phyloP scores from a whole-genome alignment of 495 filamentous ascomycete species.

The Sordaria brevicollis region DNA sequence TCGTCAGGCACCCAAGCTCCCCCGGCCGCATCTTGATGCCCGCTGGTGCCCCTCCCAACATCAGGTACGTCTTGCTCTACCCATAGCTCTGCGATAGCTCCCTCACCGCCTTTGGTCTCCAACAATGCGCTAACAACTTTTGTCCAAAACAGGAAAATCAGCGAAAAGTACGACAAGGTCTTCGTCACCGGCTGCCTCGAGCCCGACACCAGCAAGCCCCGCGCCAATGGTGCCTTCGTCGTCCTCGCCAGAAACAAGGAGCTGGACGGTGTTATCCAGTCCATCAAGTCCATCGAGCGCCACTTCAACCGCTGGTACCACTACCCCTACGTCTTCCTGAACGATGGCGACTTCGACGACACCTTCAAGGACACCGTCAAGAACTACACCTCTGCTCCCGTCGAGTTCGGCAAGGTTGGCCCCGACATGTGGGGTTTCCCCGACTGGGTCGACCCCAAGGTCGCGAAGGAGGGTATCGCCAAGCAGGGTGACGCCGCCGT shows the following conservation, averaged over 20 bases:
- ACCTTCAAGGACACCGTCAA: constrained; percentile 79
- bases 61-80: constrained; percentile 56
- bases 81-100: background rate
- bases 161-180: constrained; percentile 91
- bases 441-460: constrained; percentile 88
- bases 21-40: constrained; percentile 79
- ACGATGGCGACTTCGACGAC: constrained; percentile 92
- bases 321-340: constrained; percentile 98
- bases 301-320: constrained; percentile 99
- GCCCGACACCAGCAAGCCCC: constrained; percentile 48
- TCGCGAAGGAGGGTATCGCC: constrained; percentile 87
- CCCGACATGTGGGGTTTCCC: constrained; percentile 91
- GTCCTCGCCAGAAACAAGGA: constrained; percentile 96
- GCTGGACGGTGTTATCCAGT: constrained; percentile 89
- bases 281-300: constrained; percentile 92
- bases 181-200: constrained; percentile 85
- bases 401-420: constrained; percentile 94
- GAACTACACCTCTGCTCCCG: constrained; percentile 77
- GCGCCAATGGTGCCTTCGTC: constrained; percentile 91
- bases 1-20: constrained; percentile 80
- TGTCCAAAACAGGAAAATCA: constrained; percentile 66
- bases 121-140: background rate
- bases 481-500: constrained; percentile 97
- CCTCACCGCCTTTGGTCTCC: background rate
- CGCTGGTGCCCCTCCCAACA: constrained; percentile 78